These are phyloP conservation scores for Fragosphaeria purpurea DNA, from an alignment of 2,329 filamentous ascomycete genomes.

Conservation along the genomic window DNA sequence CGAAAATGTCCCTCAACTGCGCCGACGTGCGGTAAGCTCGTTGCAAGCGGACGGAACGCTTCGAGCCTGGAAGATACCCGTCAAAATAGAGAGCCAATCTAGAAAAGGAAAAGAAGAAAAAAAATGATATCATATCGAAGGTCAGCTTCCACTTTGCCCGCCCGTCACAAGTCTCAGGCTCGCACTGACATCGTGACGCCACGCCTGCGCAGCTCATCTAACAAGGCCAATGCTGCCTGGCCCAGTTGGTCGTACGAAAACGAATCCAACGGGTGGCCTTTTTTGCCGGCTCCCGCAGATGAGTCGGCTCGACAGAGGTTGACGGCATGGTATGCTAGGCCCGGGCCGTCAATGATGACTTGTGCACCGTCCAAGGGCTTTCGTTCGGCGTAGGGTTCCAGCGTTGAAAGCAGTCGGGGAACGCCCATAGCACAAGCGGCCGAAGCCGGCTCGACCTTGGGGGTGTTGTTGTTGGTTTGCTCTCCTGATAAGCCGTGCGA, in stretches of 20 bases:
- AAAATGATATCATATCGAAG: no score
- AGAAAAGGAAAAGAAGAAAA: conserved; percentile 3
- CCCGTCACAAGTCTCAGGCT: neutral
- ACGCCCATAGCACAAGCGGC: conserved; percentile 15
- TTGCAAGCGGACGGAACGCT: conserved; percentile 50
- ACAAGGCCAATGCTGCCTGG: conserved; percentile 12
- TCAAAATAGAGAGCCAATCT: conserved; percentile 76
- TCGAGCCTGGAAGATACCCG: conserved; percentile 61
- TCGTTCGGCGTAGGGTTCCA: conserved; percentile 15
- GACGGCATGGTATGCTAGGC: conserved; percentile 18
- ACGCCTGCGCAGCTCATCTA: conserved; percentile 12
- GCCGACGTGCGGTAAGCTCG: conserved; percentile 50
- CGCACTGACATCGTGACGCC: conserved; percentile 10
- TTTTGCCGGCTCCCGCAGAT: neutral
- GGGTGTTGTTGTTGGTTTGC: no score
- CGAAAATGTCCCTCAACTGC: conserved; percentile 42
- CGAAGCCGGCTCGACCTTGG: no score
- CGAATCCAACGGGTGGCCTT: conserved; percentile 14
- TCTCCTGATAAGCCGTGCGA: no score
- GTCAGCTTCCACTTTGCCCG: no score
- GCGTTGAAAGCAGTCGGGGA: conserved; percentile 13
- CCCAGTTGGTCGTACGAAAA: conserved; percentile 14
- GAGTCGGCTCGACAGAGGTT: conserved; percentile 9
- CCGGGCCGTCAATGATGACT: conserved; percentile 19
- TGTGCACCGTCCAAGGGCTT: conserved; percentile 9